phyloP scores from a whole-genome alignment of 768 basidiomycete genomes.

The Terana coerulea region DNA sequence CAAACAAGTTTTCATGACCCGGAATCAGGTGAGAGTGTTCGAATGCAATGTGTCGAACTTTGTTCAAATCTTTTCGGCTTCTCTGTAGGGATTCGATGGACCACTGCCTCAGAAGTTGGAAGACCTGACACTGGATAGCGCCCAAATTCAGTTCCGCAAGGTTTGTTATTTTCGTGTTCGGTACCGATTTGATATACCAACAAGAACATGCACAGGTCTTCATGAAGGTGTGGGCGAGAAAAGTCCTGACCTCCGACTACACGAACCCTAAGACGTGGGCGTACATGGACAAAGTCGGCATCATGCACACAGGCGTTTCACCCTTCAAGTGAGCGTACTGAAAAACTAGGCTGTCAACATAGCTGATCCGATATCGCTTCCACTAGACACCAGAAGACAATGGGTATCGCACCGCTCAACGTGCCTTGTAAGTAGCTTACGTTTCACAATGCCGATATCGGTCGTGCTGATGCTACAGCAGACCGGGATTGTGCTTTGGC shows the following conservation, averaged over 20 bases:
- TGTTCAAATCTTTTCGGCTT: not conserved
- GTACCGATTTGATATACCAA: not conserved
- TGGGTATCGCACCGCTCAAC: constrained; percentile 29
- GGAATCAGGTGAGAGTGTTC: constrained; percentile 30
- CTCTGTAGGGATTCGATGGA: constrained; percentile 37
- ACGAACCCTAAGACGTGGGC: constrained; percentile 39
- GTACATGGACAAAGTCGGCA: constrained; percentile 43
- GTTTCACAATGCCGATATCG: not conserved
- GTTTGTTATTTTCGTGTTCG: constrained; percentile 9
- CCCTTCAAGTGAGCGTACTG: constrained; percentile 31
- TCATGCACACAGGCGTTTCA: constrained; percentile 46
- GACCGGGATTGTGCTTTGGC: constrained; percentile 39
- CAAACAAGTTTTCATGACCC: constrained; percentile 31
- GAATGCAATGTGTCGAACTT: too few relatives aligned
- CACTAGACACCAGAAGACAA: constrained; percentile 29
- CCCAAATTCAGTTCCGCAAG: constrained; percentile 46
- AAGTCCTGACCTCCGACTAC: constrained; percentile 42
- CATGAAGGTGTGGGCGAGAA: constrained; percentile 33
- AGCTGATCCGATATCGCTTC: not conserved
- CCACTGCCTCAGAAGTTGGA: constrained; percentile 33
- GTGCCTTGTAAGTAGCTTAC: constrained; percentile 29
- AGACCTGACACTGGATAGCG: constrained; percentile 38
- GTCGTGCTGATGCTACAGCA: constrained; percentile 26
- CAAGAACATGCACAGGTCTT: constrained; percentile 23
- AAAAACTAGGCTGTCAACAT: not conserved